phyloP scores from a whole-genome alignment of 2,329 filamentous ascomycete species.

The Aspergillus arachidicola region DNA sequence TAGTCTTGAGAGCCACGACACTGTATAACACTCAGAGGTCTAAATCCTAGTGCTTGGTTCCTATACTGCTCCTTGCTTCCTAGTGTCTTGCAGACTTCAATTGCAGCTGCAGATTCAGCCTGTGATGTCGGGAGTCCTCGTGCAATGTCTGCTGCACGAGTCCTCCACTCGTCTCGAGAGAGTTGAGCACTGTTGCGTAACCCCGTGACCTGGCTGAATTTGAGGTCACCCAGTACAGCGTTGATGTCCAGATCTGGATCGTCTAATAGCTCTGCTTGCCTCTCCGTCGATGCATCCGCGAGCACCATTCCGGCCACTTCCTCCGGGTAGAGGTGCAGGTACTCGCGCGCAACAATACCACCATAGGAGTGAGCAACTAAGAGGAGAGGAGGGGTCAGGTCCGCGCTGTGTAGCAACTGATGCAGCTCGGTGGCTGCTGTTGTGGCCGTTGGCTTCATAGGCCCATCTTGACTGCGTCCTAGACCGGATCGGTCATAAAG shows the following conservation, averaged over 20 bases:
- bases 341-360: constrained; percentile 43
- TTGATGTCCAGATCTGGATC: constrained; percentile 34
- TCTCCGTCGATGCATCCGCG: constrained; percentile 39
- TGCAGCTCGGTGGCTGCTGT: constrained; percentile 36
- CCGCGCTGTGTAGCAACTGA: constrained; percentile 26
- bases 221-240: constrained; percentile 34
- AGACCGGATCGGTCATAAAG: constrained; percentile 45
- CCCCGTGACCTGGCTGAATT: constrained; percentile 35
- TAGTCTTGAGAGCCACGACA: constrained; percentile 37
- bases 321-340: constrained; percentile 33
- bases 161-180: constrained; percentile 38
- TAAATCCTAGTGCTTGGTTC: constrained; percentile 27
- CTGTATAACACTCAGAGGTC: constrained; percentile 40
- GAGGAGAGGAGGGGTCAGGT: constrained; percentile 32
- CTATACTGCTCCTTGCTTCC: constrained; percentile 35
- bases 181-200: constrained; percentile 31
- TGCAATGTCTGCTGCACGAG: constrained; percentile 32
- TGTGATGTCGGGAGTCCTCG: constrained; percentile 23
- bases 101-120: constrained; percentile 26
- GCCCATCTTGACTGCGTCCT: constrained; percentile 35
- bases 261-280: constrained; percentile 31
- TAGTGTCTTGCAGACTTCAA: constrained; percentile 31
- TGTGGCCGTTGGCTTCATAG: constrained; percentile 22
- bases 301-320: constrained; percentile 42
- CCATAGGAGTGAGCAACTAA: constrained; percentile 46